These are phyloP conservation scores for Domatiomyces globalis DNA, from an alignment of 2,329 filamentous ascomycete species.

Conservation along the genomic window DNA sequence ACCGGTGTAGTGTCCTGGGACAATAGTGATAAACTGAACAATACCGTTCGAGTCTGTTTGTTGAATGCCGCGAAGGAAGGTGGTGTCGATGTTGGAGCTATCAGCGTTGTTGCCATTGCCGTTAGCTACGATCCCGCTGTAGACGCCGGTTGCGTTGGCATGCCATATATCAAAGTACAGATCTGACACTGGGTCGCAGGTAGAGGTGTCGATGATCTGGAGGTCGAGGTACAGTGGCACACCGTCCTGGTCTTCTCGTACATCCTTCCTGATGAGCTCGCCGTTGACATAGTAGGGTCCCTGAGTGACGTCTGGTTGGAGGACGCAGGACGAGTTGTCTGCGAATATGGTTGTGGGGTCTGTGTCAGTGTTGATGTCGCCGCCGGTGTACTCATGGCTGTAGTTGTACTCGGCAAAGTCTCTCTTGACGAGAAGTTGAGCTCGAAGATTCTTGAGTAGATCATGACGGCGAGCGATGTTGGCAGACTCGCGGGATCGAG, in stretches of 20 bases:
- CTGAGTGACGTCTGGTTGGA: slow-evolving; percentile 40
- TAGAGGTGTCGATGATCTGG: slow-evolving; percentile 28
- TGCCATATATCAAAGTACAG: slow-evolving; percentile 29
- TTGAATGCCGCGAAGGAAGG: slow-evolving; percentile 34
- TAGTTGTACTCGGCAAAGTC: slow-evolving; percentile 25
- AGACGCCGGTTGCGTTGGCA: slow-evolving; percentile 30
- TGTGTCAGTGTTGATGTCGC: slow-evolving; percentile 16
- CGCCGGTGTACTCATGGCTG: slow-evolving; percentile 22
- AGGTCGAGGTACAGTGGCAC: slow-evolving; percentile 30
- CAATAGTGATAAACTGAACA: slow-evolving; percentile 29
- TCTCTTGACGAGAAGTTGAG: slow-evolving; percentile 24
- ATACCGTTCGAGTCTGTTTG: slow-evolving; percentile 29
- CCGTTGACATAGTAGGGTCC: slow-evolving; percentile 39
- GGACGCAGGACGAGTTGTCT: slow-evolving; percentile 30
- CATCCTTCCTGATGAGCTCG: slow-evolving; percentile 27
- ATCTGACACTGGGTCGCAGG: slow-evolving; percentile 28
- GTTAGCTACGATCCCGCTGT: slow-evolving; percentile 24
- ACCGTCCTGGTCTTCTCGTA: slow-evolving; percentile 25
- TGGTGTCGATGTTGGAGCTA: slow-evolving; percentile 27
- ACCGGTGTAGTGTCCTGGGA: slow-evolving; percentile 35
- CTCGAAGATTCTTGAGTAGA: slow-evolving; percentile 30
- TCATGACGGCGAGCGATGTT: slow-evolving; percentile 34
- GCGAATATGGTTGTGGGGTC: slow-evolving; percentile 20
- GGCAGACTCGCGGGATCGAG: slow-evolving; percentile 32
- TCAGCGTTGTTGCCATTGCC: slow-evolving; percentile 28